A percentile compares a stretch with the other conserved stretches of the same genome.
These are phyloP conservation scores for Penicillium capsulatum DNA, from an alignment of 2,329 filamentous ascomycete genomes.

Conservation along the genomic window DNA sequence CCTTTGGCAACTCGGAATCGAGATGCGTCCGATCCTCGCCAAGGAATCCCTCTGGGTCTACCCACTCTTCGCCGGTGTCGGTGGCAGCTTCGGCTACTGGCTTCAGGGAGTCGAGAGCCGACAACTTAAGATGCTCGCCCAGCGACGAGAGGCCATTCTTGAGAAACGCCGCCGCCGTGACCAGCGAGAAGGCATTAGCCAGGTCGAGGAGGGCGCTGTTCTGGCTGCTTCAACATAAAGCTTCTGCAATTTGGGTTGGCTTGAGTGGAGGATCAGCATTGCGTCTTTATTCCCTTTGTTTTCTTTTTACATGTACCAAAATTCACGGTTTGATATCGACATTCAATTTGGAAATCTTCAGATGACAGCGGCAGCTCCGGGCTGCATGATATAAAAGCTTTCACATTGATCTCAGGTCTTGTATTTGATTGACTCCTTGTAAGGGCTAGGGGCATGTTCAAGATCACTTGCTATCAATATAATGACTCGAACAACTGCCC, in stretches of 20 bases:
- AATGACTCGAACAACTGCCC: no score
- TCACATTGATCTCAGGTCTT: no score
- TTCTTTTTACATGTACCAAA: constrained; percentile 30
- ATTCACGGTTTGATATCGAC: constrained; percentile 29
- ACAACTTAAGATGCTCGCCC: constrained; percentile 70
- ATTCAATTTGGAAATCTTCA: constrained; percentile 14
- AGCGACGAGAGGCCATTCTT: constrained; percentile 74
- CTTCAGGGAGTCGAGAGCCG: constrained; percentile 81
- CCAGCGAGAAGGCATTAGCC: constrained; percentile 54
- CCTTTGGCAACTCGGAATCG: constrained; percentile 95
- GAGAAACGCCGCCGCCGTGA: constrained; percentile 84
- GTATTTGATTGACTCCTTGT: no score
- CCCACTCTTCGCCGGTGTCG: constrained; percentile 79
- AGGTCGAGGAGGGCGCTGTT: constrained; percentile 32
- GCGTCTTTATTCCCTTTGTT: constrained; percentile 19
- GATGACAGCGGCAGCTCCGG: constrained; percentile 12
- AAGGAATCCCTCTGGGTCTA: constrained; percentile 82
- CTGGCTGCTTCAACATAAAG: constrained; percentile 38
- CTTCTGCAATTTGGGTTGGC: constrained; percentile 7
- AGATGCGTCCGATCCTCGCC: constrained; percentile 94
- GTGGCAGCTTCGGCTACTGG: constrained; percentile 96
- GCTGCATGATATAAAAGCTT: constrained; percentile 17
- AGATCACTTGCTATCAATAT: no score
- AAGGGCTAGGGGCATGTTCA: no score
- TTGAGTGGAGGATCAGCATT: constrained; percentile 15